Conservation (phyloP, 805 yeast genomes). For the Monosporozyma siamensis region DNA sequence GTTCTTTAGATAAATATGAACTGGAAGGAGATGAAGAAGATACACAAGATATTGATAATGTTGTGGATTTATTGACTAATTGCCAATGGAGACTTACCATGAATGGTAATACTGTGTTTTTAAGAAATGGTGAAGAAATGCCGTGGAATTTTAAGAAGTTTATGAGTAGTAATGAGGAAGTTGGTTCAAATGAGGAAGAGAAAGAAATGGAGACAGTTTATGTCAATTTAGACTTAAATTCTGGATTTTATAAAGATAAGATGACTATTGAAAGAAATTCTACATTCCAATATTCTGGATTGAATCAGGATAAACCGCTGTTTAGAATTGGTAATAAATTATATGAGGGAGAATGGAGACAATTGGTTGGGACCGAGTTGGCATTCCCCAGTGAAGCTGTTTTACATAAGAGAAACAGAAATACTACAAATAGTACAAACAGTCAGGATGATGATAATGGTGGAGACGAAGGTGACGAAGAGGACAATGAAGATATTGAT, state of each 20-base stretch:
- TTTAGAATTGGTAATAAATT: constrained; percentile 49
- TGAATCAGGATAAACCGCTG: constrained; percentile 46
- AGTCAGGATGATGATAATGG: neutral
- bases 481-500: constrained; percentile 4
- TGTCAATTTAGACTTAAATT: constrained; percentile 46
- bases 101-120: constrained; percentile 68
- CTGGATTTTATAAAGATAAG: constrained; percentile 26
- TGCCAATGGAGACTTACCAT: constrained; percentile 49
- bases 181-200: constrained; percentile 14
- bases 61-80: too few relatives aligned
- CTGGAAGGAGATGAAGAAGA: constrained; percentile 14
- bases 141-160: constrained; percentile 71
- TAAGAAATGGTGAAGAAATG: constrained; percentile 81
- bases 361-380: constrained; percentile 69
- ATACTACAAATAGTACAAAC: neutral
- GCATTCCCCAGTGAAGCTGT: constrained; percentile 29
- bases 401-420: constrained; percentile 9
- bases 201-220: constrained; percentile 38
- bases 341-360: constrained; percentile 69
- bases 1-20: constrained; percentile 65
- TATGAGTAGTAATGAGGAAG: neutral
- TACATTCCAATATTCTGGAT: constrained; percentile 45
- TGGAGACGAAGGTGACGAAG: constrained; percentile 5
- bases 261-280: constrained; percentile 32
- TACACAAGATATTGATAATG: constrained; percentile 11